Evolutionary conservation across 805 yeast genomes (phyloP), one percentile per base, ranked within the genome.

Genomic region (Sugiyamaella qingdaonensis): DNA sequence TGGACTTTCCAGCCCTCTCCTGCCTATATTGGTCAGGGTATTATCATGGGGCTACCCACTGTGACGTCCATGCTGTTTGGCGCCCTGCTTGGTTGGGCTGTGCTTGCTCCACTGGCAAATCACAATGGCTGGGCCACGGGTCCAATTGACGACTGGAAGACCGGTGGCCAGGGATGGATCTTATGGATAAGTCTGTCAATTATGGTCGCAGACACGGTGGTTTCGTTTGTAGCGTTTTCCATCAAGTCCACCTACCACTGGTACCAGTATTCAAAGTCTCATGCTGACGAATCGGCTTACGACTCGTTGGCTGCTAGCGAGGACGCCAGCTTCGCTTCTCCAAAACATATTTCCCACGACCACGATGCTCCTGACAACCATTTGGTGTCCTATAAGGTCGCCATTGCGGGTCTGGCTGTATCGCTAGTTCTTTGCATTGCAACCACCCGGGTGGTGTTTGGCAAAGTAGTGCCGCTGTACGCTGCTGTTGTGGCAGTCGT

Each of bases 1-100:
- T 88, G 97, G 94, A 84, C 86, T 54, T 79, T 94, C 55, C 96
- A 94, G 67, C 97, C 97, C 0, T 89, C 97, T 0, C 99, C 99
- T 0, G 98, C 98, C 0, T 92, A 92, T 66, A 79, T 94, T 34
- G 99, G 99, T 2, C 99, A 92, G 69, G 99, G 99, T 2, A 89
- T 94, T 39, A 92, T 92, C 53, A 92, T 92, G 99, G 99, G 99
- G 0, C 72, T 90, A 7, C 88, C 91, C 1, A 90, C 98, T 0
- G 95, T 90, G 0, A 77, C 88, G 9, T 86, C 90, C 57, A 92
- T 92, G 99, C 70, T 92, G 41, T 78, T 89, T 60, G 99, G 99
- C 2, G 83, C 95, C 19, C 57, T 92, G 1, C 64, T 91, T 3
- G 99, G 99, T 0, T 92, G 99, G 99, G 96, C 80, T 0, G 70